Base-by-base conservation (phyloP, 768 basidiomycete species). In the Antrodiella citrinella region DNA sequence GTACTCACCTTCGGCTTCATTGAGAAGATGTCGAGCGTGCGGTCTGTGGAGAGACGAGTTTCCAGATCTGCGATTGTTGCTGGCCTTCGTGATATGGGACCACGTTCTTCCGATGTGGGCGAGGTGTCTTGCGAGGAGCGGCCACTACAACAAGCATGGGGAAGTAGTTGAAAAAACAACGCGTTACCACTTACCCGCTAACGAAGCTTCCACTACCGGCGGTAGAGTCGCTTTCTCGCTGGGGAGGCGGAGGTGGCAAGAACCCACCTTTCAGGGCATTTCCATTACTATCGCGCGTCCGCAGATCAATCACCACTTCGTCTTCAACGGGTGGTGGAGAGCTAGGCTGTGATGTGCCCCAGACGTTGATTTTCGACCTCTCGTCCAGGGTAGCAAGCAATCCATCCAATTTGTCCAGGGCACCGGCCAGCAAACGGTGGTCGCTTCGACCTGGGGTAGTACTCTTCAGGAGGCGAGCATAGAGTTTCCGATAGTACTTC, bases 401-500 rank as follows among this genome's bases (percentile, higher is more conserved):
- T 38, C 58, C 65, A 53, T 92, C 87, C 51, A 99, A 70, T 56
- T 83, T 85, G 51, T 89, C 86, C 53, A 92, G 73, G 2, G 94
- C 93, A 4, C 79, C 78, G 4, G 85, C 69, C 19, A 98, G 75
- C 20, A 96, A 69, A 25, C 75, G 78, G 63, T 98, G 86, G 64
- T 98, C 95, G 55, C 84, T 90, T 59, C 84, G 74, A 15, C 93
- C 92, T 3, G 89, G 84, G 22, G 81, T 78, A 1, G 92, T 93
- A 60, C 86, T 89, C 67, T 87, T 91, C 44, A 97, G 70, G 42
- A 98, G 70, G 45, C 86, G 80, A 46, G 78, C 75, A 63, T 98
- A 98, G 0, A 98, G 73, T 63, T 87, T 94, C 61, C 81, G 83
- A 72, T 97, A 98, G 67, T 99, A 98, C 59, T 82, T 82, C 50